These are phyloP conservation scores for Paramecium pentaurelia DNA, from an alignment of 73 alveolate genomes.

Conservation along the genomic window DNA sequence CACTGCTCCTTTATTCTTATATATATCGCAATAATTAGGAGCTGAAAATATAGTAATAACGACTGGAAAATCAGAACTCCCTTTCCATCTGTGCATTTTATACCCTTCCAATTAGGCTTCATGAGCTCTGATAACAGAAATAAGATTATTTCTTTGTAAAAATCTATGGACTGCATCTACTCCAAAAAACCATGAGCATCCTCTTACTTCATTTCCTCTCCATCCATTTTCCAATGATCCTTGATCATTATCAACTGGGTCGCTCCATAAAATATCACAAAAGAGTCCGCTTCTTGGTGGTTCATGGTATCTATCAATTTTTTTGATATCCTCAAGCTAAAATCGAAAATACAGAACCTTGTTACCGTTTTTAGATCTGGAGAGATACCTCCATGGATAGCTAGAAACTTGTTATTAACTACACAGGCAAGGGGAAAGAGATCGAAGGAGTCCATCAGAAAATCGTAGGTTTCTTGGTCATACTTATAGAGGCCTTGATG, in stretches of 20 bases:
- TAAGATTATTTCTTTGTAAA: conserved; percentile 67
- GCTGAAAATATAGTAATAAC: conserved; percentile 93
- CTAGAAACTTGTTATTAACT: conserved; percentile 73
- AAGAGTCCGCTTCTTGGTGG: conserved; percentile 85
- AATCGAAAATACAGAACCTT: not conserved
- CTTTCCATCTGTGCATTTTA: conserved; percentile 96
- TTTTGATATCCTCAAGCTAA: conserved; percentile 74
- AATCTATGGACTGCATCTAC: conserved; percentile 74
- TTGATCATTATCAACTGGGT: conserved; percentile 82
- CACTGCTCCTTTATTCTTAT: conserved; percentile 92
- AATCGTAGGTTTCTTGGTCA: conserved; percentile 75
- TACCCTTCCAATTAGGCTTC: conserved; percentile 76
- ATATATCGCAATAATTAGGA: conserved; percentile 96
- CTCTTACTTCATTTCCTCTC: conserved; percentile 76
- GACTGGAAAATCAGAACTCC: conserved; percentile 84
- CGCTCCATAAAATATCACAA: conserved; percentile 86
- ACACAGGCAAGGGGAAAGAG: conserved; percentile 77
- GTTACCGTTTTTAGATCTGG: conserved; percentile 72
- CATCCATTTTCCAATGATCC: conserved; percentile 65
- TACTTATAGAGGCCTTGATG: conserved; percentile 50
- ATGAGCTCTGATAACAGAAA: conserved; percentile 66
- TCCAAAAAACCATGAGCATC: conserved; percentile 81
- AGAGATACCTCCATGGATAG: conserved; percentile 87
- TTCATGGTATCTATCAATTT: conserved; percentile 72
- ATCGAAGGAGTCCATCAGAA: conserved; percentile 80